Evolutionary conservation across 1,139 yeast genomes (phyloP), one percentile per base, ranked within the genome.

Genomic region (Blastobotrys niveus): DNA sequence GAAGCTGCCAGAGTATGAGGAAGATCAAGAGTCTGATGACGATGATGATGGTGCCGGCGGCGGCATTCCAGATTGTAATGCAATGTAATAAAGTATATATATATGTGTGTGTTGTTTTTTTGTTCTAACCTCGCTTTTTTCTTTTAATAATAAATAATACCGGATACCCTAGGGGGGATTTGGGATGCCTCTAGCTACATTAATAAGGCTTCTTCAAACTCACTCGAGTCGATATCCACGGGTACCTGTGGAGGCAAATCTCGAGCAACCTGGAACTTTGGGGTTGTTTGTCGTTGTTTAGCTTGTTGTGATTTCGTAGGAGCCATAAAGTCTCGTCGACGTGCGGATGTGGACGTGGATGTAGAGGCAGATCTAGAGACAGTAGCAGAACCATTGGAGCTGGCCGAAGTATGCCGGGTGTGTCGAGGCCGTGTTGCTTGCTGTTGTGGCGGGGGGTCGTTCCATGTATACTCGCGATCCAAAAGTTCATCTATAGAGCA

Each of bases 251-350:
- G 44, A 12, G 39, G 39, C 12, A 34, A 15, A n/a, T 41, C 40
- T 20, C 38, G 40, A 3, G 39, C 43, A 7, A 35, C 40, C 15
- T 20, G 6, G 35, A 26, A 27, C 10, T 32, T 36, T 14, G 33
- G 31, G 10, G 32, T 18, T 6, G 27, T 17, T n/a, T 24, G 35
- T 18, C 52, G 43, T 38, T 42, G 51, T 26, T 52, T 52, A n/a
- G 53, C 53, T 35, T 47, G 50, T n/a, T 52, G 51, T 5, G 55
- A 49, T 32, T 50, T 45, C 0, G 55, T 52, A 2, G 54, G 53
- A 6, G 53, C 51, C 55, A 52, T 52, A 33, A 48, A 52, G 32
- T 43, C 49, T 12, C 50, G 48, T 38, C 30, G 27, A 29, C 24
- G 20, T 39, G 38, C 34, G 12, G n/a, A n/a, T n/a, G n/a, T n/a